phyloP scores from a whole-genome alignment of 208 protist species.

The Trypanosoma vivax region DNA sequence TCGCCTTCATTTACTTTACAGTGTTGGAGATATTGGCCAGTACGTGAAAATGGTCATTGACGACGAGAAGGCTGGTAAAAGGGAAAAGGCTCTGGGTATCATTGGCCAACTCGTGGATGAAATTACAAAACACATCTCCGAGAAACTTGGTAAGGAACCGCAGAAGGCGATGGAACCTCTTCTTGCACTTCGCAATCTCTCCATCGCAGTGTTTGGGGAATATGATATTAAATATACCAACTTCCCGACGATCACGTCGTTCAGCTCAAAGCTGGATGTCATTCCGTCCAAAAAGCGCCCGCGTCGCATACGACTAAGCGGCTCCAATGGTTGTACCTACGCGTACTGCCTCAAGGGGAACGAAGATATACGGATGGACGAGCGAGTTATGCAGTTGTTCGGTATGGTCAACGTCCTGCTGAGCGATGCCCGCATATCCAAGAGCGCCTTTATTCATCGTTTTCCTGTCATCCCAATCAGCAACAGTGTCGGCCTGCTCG shows the following conservation, averaged over 20 bases:
- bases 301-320: slow-evolving; percentile 94
- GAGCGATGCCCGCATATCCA: slow-evolving; percentile 76
- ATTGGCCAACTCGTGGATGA: slow-evolving; percentile 95
- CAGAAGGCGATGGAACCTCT: slow-evolving; percentile 94
- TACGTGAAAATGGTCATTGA: slow-evolving; percentile 82
- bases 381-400: slow-evolving; percentile 99
- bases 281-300: slow-evolving; percentile 99
- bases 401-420: slow-evolving; percentile 99
- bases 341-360: slow-evolving; percentile 98
- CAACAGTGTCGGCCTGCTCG: slow-evolving; percentile 98
- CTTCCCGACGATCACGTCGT: slow-evolving; percentile 91
- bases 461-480: slow-evolving; percentile 99
- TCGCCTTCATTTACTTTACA: slow-evolving; percentile 75
- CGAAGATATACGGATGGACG: slow-evolving; percentile 98
- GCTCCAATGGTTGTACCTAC: slow-evolving; percentile 95
- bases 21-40: slow-evolving; percentile 84
- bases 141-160: slow-evolving; percentile 90
- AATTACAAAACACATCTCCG: slow-evolving; percentile 93
- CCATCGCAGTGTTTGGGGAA: slow-evolving; percentile 96
- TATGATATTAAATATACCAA: slow-evolving; percentile 83
- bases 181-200: slow-evolving; percentile 92
- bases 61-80: slow-evolving; percentile 60
- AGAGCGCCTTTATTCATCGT: slow-evolving; percentile 86
- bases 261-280: slow-evolving; percentile 93
- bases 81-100: slow-evolving; percentile 76